Evolutionary conservation across 768 basidiomycete genomes (phyloP), one percentile per base, ranked within the genome.

Genomic region (Boletus patriciae): DNA sequence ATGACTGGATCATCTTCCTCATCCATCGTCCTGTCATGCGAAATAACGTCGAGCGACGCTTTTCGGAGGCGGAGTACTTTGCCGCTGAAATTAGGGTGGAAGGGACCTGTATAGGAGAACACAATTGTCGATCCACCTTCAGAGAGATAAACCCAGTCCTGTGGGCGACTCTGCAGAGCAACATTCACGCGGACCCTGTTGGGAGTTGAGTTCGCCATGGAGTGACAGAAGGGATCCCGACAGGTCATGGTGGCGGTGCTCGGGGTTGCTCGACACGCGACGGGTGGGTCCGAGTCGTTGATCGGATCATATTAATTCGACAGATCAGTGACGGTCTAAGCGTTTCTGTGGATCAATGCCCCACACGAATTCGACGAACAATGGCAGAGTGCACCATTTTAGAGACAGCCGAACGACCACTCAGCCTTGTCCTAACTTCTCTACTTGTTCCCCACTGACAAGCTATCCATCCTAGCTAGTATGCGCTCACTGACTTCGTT

Each of bases 51-150:
- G 45, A 67, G 64, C 8, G 65, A 50, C 16, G 70, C 61, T 70
- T 98, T 98, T 53, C 88, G 81, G 52, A 98, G 74, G 11, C 95
- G 83, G 25, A 98, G 77, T 1, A 91, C 88, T 40, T 76, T 90
- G 11, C 83, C 83, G 49, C 79, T 71, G 68, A 87, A 88, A 9
- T 69, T 55, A 3, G 80, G 70, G 60, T 82, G 70, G 8, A 67
- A 47, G 19, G 81, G 77, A 0, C 94, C 92, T 11, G 66, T 62
- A 67, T 95, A 96, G 9, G 90, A 84, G 71, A 94, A 92, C 16
- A 98, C 92, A 62, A 93, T 83, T 7, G 92, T 89, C 19, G 92
- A 89, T 19, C 90, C 92, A n/a, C 96, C 96, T 76, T 98, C 96
- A 0, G 92, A 87, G 21, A 93, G 74, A 68, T 98, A 98, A 59